Evolutionary conservation across 306 rosid genomes (phyloP).

Genomic region (Citrullus amarus): DNA sequence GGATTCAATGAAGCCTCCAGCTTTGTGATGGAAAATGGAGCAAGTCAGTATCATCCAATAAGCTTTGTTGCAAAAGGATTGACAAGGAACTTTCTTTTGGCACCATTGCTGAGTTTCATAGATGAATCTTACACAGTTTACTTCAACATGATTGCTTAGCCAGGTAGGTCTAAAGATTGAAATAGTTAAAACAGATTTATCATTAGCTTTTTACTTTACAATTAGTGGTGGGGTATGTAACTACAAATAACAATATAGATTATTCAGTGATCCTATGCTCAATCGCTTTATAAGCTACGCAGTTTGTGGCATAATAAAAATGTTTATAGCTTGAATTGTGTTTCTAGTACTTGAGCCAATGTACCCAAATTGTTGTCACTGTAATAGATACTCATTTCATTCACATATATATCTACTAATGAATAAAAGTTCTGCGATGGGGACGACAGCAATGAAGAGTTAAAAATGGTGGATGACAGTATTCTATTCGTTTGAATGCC

Average conservation of each 20-base stretch:
- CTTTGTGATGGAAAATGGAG: constrained; percentile 35
- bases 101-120: constrained; percentile 49
- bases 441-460: background rate
- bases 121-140: constrained; percentile 69
- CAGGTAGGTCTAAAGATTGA: background rate
- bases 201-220: background rate
- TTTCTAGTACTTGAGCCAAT: no score
- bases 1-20: constrained; percentile 45
- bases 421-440: background rate
- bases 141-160: constrained; percentile 39
- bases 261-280: background rate
- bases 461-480: background rate
- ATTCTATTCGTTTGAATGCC: background rate
- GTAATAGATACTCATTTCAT: no score
- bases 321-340: background rate
- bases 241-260: background rate
- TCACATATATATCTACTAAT: background rate
- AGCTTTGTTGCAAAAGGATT: constrained; percentile 68
- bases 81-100: constrained; percentile 46
- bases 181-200: background rate
- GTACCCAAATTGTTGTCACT: no score
- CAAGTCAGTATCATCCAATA: constrained; percentile 49
- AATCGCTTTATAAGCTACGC: background rate
- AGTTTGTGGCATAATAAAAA: background rate
- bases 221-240: background rate